These are phyloP conservation scores for Bruguiera gymnorhiza DNA, from an alignment of 345 rosid species.

Conservation along the genomic window DNA sequence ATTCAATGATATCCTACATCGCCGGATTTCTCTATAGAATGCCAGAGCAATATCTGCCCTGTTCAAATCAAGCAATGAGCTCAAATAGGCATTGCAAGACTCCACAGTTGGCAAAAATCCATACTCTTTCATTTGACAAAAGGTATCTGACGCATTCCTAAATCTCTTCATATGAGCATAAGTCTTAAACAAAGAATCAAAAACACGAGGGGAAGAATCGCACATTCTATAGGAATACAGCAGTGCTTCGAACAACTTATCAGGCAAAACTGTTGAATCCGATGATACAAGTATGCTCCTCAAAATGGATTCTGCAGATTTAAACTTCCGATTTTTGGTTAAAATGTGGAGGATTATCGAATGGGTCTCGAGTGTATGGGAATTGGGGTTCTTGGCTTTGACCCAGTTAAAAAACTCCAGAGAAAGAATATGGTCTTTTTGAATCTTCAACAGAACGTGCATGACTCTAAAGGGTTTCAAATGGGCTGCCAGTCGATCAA, in stretches of 20 bases:
- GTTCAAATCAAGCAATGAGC: constrained; percentile 50
- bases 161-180: constrained; percentile 68
- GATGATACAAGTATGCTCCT: constrained; percentile 27
- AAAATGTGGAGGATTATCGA: constrained; percentile 68
- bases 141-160: constrained; percentile 58
- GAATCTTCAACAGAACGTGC: constrained; percentile 57
- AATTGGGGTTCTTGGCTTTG: constrained; percentile 37
- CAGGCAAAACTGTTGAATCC: constrained; percentile 38
- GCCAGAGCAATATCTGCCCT: constrained; percentile 61
- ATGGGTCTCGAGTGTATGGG: constrained; percentile 52
- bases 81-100: constrained; percentile 80
- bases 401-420: constrained; percentile 75
- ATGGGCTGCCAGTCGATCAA: constrained; percentile 37
- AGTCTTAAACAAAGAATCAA: constrained; percentile 67
- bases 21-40: constrained; percentile 64
- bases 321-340: constrained; percentile 63
- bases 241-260: constrained; percentile 53
- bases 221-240: constrained; percentile 64
- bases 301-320: constrained; percentile 60
- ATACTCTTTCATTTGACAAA: constrained; percentile 57
- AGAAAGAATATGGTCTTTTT: constrained; percentile 62
- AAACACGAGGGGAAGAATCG: constrained; percentile 71
- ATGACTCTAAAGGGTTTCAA: constrained; percentile 53
- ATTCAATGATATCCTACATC: constrained; percentile 67
- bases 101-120: constrained; percentile 65